These are phyloP conservation scores for Daedaleopsis sinensis DNA, from an alignment of 768 basidiomycete species.

Conservation along the genomic window DNA sequence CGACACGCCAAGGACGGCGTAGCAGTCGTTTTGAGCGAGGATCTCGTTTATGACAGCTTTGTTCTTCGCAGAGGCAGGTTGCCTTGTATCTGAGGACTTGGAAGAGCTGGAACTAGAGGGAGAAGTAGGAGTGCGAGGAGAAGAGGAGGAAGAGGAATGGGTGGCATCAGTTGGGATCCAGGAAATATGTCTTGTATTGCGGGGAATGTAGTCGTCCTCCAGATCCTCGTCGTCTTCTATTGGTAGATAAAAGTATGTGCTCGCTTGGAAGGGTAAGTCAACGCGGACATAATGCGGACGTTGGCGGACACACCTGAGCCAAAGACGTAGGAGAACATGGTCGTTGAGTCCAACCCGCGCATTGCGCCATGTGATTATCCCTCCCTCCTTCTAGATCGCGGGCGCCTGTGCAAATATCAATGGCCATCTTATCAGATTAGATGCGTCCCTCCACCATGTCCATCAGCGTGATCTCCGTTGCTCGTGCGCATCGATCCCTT, in stretches of 20 bases:
- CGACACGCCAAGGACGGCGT: slow-evolving; percentile 69
- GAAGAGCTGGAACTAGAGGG: slow-evolving; percentile 13
- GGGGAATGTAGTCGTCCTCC: slow-evolving; percentile 43
- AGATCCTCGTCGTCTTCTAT: slow-evolving; percentile 59
- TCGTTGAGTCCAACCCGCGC: slow-evolving; percentile 23
- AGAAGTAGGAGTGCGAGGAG: slow-evolving; percentile 27
- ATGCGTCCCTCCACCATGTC: not conserved
- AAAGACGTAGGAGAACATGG: slow-evolving; percentile 33
- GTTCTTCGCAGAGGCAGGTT: slow-evolving; percentile 19
- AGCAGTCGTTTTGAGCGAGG: slow-evolving; percentile 66
- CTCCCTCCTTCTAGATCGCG: not conserved
- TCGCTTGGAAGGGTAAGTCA: slow-evolving; percentile 42
- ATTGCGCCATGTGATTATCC: slow-evolving; percentile 27
- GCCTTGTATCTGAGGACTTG: slow-evolving; percentile 7
- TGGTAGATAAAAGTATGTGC: slow-evolving; percentile 65
- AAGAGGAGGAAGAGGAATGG: slow-evolving; percentile 23
- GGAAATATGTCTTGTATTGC: slow-evolving; percentile 29
- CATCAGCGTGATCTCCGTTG: not conserved
- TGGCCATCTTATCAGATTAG: slow-evolving; percentile 19
- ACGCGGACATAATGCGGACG: not conserved
- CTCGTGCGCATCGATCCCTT: too few relatives aligned
- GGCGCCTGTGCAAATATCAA: slow-evolving; percentile 3
- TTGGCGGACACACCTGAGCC: slow-evolving; percentile 23
- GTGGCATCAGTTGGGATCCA: slow-evolving; percentile 30
- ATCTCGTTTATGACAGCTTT: slow-evolving; percentile 51